Base-by-base conservation (phyloP, 345 rosid genomes). In the Zanthoxylum bungeanum region DNA sequence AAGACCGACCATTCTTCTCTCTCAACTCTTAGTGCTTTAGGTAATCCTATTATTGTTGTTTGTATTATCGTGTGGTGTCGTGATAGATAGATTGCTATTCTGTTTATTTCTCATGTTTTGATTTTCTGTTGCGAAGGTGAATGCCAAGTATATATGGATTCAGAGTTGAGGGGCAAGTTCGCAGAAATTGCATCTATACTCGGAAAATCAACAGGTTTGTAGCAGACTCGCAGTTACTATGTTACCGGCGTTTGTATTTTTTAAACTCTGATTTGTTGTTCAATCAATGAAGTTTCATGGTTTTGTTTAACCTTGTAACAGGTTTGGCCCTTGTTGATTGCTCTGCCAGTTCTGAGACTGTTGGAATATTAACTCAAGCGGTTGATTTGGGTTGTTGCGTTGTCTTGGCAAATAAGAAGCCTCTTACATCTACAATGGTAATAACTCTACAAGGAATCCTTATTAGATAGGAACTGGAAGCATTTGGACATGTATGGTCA, bases 401-500 rank as follows among this genome's bases (percentile, higher is more conserved):
- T 37, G 90, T 94, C 82, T 70, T 94, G 66, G 98, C 98, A 52
- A 92, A 94, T 75, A 94, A 94, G 84, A 94, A 92, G 80, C 97
- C 98, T 77, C 89, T 90, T 69, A 90, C 98, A 19, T 82, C 93
- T 51, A 72, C 90, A 39, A 69, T 89, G 88, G 98, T 93, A 88
- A 79, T 64, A 25, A 34, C 51, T 68, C 40, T 60, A 49, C 36
- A 44, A 22, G 34, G 11, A 67, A 19, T 56, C 22, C 33, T 72
- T 73, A 9, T 47, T 63, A 14, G 47, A 37, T 42, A 11, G 21
- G 19, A 3, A 21, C 31, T 53, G 40, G 64, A 49, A 22, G 61
- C 55, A 30, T 42, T 68, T 11, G 31, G 50, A 17, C 37, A 55
- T 17, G 17, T 68, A 24, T 58, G 27, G 11, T 42, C 24, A 28